phyloP scores from a whole-genome alignment of 2,329 filamentous ascomycete species.

The Cordyceps sp. region DNA sequence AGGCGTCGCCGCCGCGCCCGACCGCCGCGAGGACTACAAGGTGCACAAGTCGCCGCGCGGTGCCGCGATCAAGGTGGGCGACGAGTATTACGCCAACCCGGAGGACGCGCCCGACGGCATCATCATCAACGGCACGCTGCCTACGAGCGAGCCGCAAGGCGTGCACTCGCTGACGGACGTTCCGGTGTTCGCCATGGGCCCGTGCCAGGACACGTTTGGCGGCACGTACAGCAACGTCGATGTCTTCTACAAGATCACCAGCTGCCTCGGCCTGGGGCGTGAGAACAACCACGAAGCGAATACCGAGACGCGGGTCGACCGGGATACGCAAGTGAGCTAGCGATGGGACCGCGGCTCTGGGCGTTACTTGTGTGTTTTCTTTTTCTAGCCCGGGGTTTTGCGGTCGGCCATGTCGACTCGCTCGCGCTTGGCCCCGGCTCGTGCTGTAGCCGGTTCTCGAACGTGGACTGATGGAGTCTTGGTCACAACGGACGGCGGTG shows the following conservation, averaged over 20 bases:
- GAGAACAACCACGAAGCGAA: conserved; percentile 3
- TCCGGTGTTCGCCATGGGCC: conserved; percentile 61
- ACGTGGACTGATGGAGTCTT: too few relatives aligned
- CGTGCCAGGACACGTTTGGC: conserved; percentile 61
- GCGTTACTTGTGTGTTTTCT: too few relatives aligned
- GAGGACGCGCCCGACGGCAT: conserved; percentile 50
- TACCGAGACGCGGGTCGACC: too few relatives aligned
- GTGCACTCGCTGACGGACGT: conserved; percentile 68
- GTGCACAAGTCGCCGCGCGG: conserved; percentile 49
- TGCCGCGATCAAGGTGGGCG: conserved; percentile 36
- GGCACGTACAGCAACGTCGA: conserved; percentile 57
- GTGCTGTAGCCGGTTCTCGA: too few relatives aligned
- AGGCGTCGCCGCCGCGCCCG: conserved; percentile 55
- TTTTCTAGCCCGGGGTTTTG: too few relatives aligned
- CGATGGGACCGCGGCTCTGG: too few relatives aligned
- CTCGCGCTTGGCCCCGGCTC: too few relatives aligned
- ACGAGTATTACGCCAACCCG: conserved; percentile 51
- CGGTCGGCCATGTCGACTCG: too few relatives aligned
- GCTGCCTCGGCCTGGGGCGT: conserved; percentile 41
- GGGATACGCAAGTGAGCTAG: too few relatives aligned
- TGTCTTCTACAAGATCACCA: conserved; percentile 58
- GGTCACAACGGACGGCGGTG: too few relatives aligned
- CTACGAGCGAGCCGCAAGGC: conserved; percentile 44
- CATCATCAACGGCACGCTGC: conserved; percentile 59
- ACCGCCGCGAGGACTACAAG: conserved; percentile 60